A percentile compares a stretch with the other conserved stretches of the same genome.
Evolutionary conservation across 768 basidiomycete species (phyloP).

Genomic region (Cystobasidium tubakii): DNA sequence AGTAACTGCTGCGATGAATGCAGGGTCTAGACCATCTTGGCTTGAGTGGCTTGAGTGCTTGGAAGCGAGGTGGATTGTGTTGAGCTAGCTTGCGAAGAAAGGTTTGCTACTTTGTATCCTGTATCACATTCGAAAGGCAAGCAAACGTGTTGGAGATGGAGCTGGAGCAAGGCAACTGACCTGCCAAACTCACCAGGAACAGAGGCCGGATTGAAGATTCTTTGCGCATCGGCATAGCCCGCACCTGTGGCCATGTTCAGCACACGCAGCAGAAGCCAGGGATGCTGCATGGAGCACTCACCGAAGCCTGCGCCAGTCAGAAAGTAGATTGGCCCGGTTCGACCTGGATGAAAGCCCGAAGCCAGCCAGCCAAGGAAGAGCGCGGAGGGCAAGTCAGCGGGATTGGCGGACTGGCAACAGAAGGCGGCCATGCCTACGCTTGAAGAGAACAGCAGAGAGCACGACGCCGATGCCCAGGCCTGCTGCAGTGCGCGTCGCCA

Average conservation of each 20-base stretch:
- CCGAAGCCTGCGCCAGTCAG: constrained; percentile 28
- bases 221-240: constrained; percentile 19
- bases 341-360: too few relatives aligned
- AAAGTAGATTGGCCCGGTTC: constrained; percentile 32
- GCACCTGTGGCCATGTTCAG: constrained; percentile 8
- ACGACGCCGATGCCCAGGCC: constrained; percentile 85
- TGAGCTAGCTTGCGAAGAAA: background rate
- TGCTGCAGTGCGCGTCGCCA: constrained; percentile 79
- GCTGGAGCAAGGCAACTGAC: too few relatives aligned
- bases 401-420: background rate
- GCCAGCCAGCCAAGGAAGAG: background rate
- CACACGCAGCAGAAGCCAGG: background rate
- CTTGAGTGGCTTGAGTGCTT: background rate
- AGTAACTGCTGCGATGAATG: too few relatives aligned
- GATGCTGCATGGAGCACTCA: background rate
- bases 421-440: constrained; percentile 58
- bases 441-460: constrained; percentile 82
- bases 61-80: background rate
- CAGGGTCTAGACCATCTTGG: background rate
- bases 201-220: constrained; percentile 36
- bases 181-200: constrained; percentile 32
- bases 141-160: background rate
- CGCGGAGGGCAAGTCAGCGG: background rate
- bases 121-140: background rate
- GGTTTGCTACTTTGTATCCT: constrained; percentile 30